Base-by-base conservation (phyloP, 768 basidiomycete genomes). In the Hypholoma fasciculare region DNA sequence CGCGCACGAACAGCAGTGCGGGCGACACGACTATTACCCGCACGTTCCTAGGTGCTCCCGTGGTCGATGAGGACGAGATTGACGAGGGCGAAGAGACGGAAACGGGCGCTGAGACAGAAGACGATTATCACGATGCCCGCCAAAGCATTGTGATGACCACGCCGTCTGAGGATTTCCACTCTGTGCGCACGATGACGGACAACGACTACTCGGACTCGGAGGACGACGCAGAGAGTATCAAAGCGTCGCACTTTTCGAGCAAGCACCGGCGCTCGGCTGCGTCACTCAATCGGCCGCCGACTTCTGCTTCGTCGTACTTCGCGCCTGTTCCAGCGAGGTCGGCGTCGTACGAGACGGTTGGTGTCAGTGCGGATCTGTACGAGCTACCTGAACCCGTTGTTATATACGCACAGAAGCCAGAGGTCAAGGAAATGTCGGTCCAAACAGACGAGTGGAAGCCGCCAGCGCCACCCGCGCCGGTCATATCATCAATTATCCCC, bases 71-170 rank as follows among this genome's bases (percentile, higher is more conserved):
- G 8, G 75, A 74, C 2, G 76, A 69, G 8, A 67, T 66, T 13
- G 68, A 74, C 44, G 79, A 80, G 17, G 80, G 78, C 52, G 85
- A 83, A 11, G 86, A 87, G 73, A 88, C 87, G 0, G 89, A 86
- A 43, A 80, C 81, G 1, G 89, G 86, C 50, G 82, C 83, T 0
- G 89, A 88, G 58, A 85, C 85, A 0, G 90, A 90, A 56, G 90
- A 87, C 16, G 85, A 92, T 58, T 94, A 90, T 64, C 78, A 87
- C 1, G 94, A 96, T 69, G 95, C 94, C 1, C 76, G 86, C 46
- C 86, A 88, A 67, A 92, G 79, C 61, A 75, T 80, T 60, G 85
- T 82, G 63, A 79, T 83, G 70, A 86, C 86, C 1, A 89, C 92
- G 3, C 77, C 79, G 3, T 85, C 84, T 5, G 85, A 89, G 37